A percentile compares a stretch with the other conserved stretches of the same genome.
Conservation (phyloP, 176 grass and related monocot genomes). For the Phoenix dactylifera region DNA sequence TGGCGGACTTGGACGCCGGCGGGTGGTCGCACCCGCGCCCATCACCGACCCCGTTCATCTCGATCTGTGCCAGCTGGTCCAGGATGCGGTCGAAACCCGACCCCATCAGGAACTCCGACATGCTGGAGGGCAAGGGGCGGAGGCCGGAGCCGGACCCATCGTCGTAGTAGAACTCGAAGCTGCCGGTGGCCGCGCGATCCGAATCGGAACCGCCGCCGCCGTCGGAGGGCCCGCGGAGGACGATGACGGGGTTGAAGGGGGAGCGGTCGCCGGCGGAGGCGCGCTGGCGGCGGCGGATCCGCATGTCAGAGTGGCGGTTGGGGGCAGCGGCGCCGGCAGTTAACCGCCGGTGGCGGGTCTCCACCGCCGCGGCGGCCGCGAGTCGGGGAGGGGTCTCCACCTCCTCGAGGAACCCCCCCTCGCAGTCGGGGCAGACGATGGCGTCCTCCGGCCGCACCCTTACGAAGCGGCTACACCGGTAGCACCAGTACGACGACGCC, state of each 20-base stretch:
- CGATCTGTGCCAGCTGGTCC: not conserved
- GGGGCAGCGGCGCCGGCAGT: too few species aligned
- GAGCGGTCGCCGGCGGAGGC: not conserved
- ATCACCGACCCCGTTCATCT: not conserved
- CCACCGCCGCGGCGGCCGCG: not conserved
- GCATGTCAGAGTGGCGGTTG: too few species aligned
- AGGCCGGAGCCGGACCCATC: conserved; percentile 1
- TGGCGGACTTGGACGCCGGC: conserved; percentile 1
- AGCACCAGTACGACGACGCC: conserved; percentile 7
- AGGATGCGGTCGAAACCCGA: conserved; percentile 1
- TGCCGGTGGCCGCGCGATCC: not conserved
- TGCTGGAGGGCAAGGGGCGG: not conserved
- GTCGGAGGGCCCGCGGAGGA: conserved; percentile 2
- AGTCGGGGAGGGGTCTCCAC: not conserved
- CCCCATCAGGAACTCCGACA: conserved; percentile 3
- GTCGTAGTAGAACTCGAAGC: conserved; percentile 4
- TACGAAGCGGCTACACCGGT: conserved; percentile 6
- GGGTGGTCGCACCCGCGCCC: not conserved
- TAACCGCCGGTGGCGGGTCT: too few species aligned
- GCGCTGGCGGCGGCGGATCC: not conserved
- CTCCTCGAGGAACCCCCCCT: conserved; percentile 6
- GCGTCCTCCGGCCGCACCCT: conserved; percentile 2
- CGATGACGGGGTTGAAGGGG: conserved; percentile 7
- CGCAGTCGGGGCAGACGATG: conserved; percentile 8
- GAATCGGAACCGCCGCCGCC: not conserved